Evolutionary conservation across 257 asterid genomes (phyloP), one percentile per base, ranked within the genome.

Genomic region (Echium plantagineum): DNA sequence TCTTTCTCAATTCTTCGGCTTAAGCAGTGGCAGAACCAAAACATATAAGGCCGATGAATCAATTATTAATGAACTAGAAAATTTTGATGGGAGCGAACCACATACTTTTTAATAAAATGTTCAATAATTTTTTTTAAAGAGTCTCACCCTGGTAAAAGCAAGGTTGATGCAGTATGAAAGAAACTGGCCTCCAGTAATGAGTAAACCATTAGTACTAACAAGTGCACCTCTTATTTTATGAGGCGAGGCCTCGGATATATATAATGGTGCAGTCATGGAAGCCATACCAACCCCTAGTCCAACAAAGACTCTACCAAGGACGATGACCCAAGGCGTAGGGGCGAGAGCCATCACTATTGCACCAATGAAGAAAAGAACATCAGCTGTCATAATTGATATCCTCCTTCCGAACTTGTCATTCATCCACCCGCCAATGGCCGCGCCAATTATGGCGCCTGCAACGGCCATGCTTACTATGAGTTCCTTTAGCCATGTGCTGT

Each of bases 271-370:
- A 22, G 93, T 84, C 93, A 84, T 81, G 42, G 93, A 84, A 4
- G 93, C 88, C 93, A 84, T 84, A 35, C 93, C 93, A 24, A 84
- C 93, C 35, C 88, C 88, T 7, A 81, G 38, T 2, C 88, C 93
- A 16, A 84, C 85, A 26, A 81, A 69, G 17, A 84, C n/a, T 55
- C 93, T 71, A 9, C 88, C 93, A 9, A 73, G 0, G 49, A 84
- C 73, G 60, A 84, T 77, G 63, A 81, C 19, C 74, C 69, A 63
- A 0, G 93, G 85, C 15, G 71, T 62, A 2, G 81, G 87, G 42
- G 87, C 66, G 58, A 61, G 21, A 10, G 85, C 83, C 93, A 84
- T 84, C 6, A 79, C 26, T 2, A 77, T 6, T 26, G 84, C 87
- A 9, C 93, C 93, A 13, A 67, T 7, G 26, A 79, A 73, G 71